Conservation (phyloP, 1,284 basidiomycete species). For the Leccinum pseudoinsigne region DNA sequence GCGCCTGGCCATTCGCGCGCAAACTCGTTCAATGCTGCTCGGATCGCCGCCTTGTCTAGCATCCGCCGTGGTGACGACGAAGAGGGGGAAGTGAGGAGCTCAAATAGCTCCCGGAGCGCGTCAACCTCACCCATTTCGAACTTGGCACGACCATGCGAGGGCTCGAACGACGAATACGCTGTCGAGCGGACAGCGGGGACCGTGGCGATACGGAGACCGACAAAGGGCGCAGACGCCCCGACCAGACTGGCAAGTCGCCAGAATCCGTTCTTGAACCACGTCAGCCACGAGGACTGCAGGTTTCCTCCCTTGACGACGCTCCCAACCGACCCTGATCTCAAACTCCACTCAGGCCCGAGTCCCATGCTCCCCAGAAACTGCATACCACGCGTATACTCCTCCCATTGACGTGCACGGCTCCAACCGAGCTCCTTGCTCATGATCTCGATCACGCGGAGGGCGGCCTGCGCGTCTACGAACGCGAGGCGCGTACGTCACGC, state of each 20-base stretch:
- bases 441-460: slow-evolving; percentile 86
- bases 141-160: slow-evolving; percentile 51
- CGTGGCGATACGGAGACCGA: slow-evolving; percentile 1
- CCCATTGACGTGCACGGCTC: slow-evolving; percentile 55
- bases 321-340: slow-evolving; percentile 21
- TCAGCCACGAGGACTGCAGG: slow-evolving; percentile 1
- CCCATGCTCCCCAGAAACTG: slow-evolving; percentile 79
- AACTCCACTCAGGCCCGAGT: slow-evolving; percentile 42
- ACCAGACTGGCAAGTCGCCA: slow-evolving; percentile 26
- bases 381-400: slow-evolving; percentile 64
- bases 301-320: not conserved
- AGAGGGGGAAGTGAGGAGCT: slow-evolving; percentile 25
- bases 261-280: slow-evolving; percentile 32
- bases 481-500: slow-evolving; percentile 89
- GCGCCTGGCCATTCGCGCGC: slow-evolving; percentile 43
- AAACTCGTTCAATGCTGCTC: slow-evolving; percentile 40
- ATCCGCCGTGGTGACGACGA: slow-evolving; percentile 20
- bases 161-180: slow-evolving; percentile 29
- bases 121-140: slow-evolving; percentile 74
- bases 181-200: slow-evolving; percentile 25
- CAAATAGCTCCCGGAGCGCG: slow-evolving; percentile 60
- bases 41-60: slow-evolving; percentile 35
- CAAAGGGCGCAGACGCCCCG: not conserved
- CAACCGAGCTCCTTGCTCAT: slow-evolving; percentile 89
- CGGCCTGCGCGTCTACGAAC: slow-evolving; percentile 91